Base-by-base conservation (phyloP, 768 basidiomycete species). In the Mycena pura region DNA sequence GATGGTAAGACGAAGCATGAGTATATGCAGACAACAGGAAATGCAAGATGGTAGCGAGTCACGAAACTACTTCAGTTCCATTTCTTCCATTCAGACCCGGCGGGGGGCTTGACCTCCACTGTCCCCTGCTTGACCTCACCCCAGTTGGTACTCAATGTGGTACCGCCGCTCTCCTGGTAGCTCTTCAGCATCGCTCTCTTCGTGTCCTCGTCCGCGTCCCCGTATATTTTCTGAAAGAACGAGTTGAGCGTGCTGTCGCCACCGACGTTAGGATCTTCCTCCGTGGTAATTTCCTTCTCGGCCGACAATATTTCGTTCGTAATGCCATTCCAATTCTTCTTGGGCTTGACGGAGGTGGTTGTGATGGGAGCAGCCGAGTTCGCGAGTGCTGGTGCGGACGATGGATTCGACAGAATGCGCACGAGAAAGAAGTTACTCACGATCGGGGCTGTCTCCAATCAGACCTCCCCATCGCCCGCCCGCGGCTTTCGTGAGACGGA, bases 181-280 rank as follows among this genome's bases (percentile, higher is more conserved):
- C 93, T 96, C 84, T 99, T 99, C 88, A 98, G 88, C 95, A 99
- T 99, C 3, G 97, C 97, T 34, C 89, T 85, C 69, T 82, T 87
- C 14, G 96, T 93, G 68, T 99, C 93, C 0, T 95, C 92, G 67
- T 97, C 95, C 24, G 96, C 92, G 72, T 92, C 92, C 6, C 84
- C 82, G 69, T 91, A 99, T 63, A 99, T 86, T 78, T 93, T 91
- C 71, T 92, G 91, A 86, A 96, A 96, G 78, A 96, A 93, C 27
- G 81, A 70, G 75, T 98, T 96, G 58, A 97, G 83, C 6, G 92
- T 86, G 58, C 80, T 84, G 73, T 97, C 95, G 21, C 96, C 96
- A 22, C 92, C 92, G 17, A 89, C 88, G 73, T 97, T 98, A 29
- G 95, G 92, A 70, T 93, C 93, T 64, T 95, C 87, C 15, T 90